Evolutionary conservation across 345 rosid species (phyloP).

Genomic region (Stellera chamaejasme): DNA sequence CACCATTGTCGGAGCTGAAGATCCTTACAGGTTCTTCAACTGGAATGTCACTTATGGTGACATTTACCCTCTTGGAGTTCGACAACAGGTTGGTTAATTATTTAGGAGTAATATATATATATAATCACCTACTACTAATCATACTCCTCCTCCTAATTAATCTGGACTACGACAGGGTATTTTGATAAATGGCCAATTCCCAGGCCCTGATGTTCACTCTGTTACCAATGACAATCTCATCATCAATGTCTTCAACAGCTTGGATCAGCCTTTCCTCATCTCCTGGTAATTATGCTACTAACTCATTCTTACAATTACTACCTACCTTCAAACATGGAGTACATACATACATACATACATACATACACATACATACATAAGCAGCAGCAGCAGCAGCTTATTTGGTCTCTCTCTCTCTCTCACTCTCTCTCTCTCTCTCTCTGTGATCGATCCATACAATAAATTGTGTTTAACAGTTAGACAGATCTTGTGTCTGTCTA

Average conservation of each 20-base stretch:
- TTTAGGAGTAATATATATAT: too few relatives aligned
- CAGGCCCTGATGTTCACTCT: constrained; percentile 66
- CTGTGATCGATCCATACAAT: too few relatives aligned
- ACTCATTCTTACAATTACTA: too few relatives aligned
- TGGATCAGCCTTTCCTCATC: constrained; percentile 58
- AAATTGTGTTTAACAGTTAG: too few relatives aligned
- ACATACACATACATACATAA: too few relatives aligned
- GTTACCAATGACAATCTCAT: constrained; percentile 64
- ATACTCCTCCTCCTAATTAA: not conserved
- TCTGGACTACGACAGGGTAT: constrained; percentile 38
- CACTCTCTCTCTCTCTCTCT: too few relatives aligned
- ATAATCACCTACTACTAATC: too few relatives aligned
- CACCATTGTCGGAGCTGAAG: constrained; percentile 33
- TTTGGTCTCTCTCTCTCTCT: too few relatives aligned
- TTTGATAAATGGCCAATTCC: constrained; percentile 68
- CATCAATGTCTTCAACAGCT: constrained; percentile 51
- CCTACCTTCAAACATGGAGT: too few relatives aligned
- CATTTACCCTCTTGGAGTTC: constrained; percentile 55
- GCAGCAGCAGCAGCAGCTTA: too few relatives aligned
- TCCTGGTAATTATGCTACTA: constrained; percentile 30
- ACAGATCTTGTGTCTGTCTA: too few relatives aligned
- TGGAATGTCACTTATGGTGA: constrained; percentile 64
- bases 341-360: too few relatives aligned
- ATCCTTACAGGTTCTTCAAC: constrained; percentile 51
- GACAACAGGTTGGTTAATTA: constrained; percentile 29